These are phyloP conservation scores for Aspergillus oerlinghausenensis DNA, from an alignment of 2,329 filamentous ascomycete species.

Conservation along the genomic window DNA sequence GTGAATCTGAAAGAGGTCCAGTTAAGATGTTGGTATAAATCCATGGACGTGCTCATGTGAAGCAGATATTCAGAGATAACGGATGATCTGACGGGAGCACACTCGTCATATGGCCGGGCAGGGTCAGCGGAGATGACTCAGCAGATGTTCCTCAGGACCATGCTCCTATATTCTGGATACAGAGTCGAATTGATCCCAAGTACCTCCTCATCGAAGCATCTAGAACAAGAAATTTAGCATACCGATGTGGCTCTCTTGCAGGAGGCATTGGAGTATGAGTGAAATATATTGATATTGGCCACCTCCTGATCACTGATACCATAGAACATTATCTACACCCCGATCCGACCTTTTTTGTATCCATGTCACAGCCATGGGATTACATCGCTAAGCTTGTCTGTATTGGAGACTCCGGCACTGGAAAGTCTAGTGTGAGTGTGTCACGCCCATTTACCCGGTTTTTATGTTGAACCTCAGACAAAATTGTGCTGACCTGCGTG, in stretches of 20 bases:
- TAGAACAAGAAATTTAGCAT: background rate
- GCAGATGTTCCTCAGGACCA: conserved; percentile 6
- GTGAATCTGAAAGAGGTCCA: background rate
- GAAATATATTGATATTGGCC: conserved; percentile 4
- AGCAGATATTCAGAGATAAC: background rate
- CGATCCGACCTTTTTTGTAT: conserved; percentile 19
- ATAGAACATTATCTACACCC: background rate
- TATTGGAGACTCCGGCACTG: conserved; percentile 93
- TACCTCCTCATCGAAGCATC: background rate
- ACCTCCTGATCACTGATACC: conserved; percentile 2
- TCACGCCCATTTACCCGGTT: background rate
- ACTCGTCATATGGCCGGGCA: conserved; percentile 31
- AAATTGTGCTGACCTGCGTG: conserved; percentile 8
- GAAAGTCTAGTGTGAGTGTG: conserved; percentile 69
- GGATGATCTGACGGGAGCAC: conserved; percentile 17
- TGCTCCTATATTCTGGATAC: background rate
- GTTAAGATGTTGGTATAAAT: background rate
- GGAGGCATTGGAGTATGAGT: background rate
- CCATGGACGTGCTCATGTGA: background rate
- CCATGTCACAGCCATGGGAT: conserved; percentile 70
- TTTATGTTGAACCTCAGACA: background rate
- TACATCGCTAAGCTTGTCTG: conserved; percentile 99
- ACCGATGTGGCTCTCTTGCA: background rate
- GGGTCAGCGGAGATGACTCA: conserved; percentile 37
- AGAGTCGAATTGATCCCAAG: background rate